Conservation (phyloP, 257 asterid genomes). For the Primulina tabacum region DNA sequence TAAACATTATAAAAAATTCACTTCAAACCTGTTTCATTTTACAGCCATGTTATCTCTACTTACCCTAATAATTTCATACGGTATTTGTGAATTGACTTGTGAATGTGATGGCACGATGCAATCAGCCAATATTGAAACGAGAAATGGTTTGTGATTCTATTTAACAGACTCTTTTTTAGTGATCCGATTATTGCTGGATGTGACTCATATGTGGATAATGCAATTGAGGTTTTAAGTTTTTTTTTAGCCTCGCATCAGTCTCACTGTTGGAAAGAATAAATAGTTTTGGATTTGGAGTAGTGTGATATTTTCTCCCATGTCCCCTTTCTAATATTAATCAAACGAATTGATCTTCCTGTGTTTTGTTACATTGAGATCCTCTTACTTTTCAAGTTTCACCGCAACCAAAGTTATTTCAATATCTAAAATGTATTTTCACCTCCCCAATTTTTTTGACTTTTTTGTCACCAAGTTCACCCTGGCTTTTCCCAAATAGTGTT, state of each 20-base stretch:
- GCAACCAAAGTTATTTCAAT: background rate
- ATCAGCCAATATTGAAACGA: too few relatives aligned
- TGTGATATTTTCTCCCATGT: background rate
- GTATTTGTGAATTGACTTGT: too few relatives aligned
- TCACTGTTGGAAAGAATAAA: background rate
- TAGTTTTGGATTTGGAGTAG: too few relatives aligned
- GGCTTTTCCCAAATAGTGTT: background rate
- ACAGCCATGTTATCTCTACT: background rate
- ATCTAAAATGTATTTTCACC: too few relatives aligned
- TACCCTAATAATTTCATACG: background rate
- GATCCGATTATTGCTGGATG: background rate
- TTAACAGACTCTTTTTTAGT: too few relatives aligned
- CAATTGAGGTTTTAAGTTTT: background rate
- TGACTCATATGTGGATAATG: background rate
- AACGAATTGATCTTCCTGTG: too few relatives aligned
- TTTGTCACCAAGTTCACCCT: background rate
- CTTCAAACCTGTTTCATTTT: background rate
- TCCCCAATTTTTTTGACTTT: too few relatives aligned
- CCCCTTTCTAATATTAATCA: too few relatives aligned
- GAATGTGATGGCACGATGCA: too few relatives aligned
- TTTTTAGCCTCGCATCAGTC: background rate
- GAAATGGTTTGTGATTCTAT: too few relatives aligned
- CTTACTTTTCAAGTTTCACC: background rate
- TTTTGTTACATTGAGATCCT: background rate
- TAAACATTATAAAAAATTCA: too few relatives aligned